Base-by-base conservation (phyloP, 768 basidiomycete genomes). In the Hydnum rufescens region DNA sequence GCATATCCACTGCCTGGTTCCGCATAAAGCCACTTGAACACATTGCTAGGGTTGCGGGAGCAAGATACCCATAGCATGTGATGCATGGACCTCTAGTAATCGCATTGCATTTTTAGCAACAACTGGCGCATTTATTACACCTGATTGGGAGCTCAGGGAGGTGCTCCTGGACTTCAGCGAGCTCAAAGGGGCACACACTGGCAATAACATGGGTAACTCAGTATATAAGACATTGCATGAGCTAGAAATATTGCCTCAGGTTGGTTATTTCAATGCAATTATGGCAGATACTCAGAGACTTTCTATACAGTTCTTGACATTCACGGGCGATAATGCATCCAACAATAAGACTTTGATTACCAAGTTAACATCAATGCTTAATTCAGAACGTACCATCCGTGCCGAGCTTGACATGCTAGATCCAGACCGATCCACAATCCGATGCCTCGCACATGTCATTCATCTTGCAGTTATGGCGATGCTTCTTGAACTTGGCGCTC, bases 1-100 rank as follows among this genome's bases (percentile, higher is more conserved):
- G 36, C 19, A 8, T 39, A 39, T 19, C 8, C 36, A 39, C 36
- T 39, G 36, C 13, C 36, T 39, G 36, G 19, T 39, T 8, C 19
- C 19, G 36, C 13, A 39, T 8, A 39, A 8, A 8, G 36, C 8
- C 36, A 39, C 19, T 8, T 39, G 36, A 19, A 19, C 36, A 8
- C 19, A 8, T 8, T 8, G 13, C 8, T 19, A 39, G 36, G 19
- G 19, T 39, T 19, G 8, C 19, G 13, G 13, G 8, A 19, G 36
- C 13, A 39, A 39, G 36, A 42, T 51, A 29, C 32, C 51, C 6
- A 4, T 51, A 13, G 30, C 51, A 18, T 42, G 30, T 23, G 51
- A 51, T 32, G 32, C 31, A 5, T 51, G 51, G 51, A 39, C 51
- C 19, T 32, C 51, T 5, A 42, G 32, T n/a, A 51, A 51, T 51